Evolutionary conservation across 768 basidiomycete genomes (phyloP), one percentile per base, ranked within the genome.

Genomic region (Dendrothele bispora): DNA sequence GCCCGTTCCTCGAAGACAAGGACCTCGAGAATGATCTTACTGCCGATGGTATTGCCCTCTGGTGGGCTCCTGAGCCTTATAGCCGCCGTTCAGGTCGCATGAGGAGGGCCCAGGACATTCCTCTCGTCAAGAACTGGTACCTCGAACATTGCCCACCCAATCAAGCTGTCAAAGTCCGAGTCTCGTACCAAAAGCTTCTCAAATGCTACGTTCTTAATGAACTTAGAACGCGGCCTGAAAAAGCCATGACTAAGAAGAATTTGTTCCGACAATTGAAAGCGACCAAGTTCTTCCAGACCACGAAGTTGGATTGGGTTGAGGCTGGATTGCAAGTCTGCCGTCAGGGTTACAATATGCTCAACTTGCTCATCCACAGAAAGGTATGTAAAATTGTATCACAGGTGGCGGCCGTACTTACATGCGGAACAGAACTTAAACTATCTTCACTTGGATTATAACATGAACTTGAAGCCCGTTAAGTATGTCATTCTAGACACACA

Each of bases 221-320:
- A 66, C 76, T 99, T 36, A 85, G 90, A 60, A 86, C 86, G 45
- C 78, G 90, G 38, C 79, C 86, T 5, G 94, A 97, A 67, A 98
- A 97, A 69, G 88, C 97, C 7, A 95, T 97, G 90, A 88, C 91
- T 54, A 98, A 95, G 83, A 93, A 95, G 73, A 97, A 95, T 61
- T 64, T 98, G 41, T 98, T 99, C 80, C 79, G 92, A 36, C 91
- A 94, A 62, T 75, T 94, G 48, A 98, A 98, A 70, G 87, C 91
- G n/a, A 99, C 97, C 49, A 98, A 98, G 69, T 99, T 99, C 72
- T 99, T 99, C 85, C 97, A 98, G 75, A 92, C 91, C 12, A 99
- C 97, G 4, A 91, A 81, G 55, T 70, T 99, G 56, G 97, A 99
- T 67, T 99, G 97, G 97, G 95, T 99, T 29, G 97, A 99, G 67